Evolutionary conservation across 805 yeast genomes (phyloP), one percentile per base, ranked within the genome.

Genomic region (Cyberlindnera bimundalis): DNA sequence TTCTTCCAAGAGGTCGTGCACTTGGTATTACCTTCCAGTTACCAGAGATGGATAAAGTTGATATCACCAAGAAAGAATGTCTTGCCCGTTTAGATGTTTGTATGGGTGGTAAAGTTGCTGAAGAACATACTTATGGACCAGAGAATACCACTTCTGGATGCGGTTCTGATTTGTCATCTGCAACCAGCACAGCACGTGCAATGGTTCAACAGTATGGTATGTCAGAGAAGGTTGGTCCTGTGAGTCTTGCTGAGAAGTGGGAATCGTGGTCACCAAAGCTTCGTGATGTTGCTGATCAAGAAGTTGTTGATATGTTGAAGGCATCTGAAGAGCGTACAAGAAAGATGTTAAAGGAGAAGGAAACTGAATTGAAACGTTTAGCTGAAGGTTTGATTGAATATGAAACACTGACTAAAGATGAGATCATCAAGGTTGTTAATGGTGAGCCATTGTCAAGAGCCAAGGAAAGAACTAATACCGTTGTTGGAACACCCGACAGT

Each of bases 51-150:
- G 99, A 93, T 67, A 91, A 93, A 68, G 89, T 86, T 46, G 98
- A 91, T 59, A 84, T 86, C 65, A 88, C 96, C 24, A 84, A 78
- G 61, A 78, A 74, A 46, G 98, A 93, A 65, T 86, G 96, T 61
- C 72, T 83, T 49, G 96, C 98, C 0, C 73, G 95, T 48, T 66
- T 93, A 51, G 99, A 93, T 62, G 99, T 93, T 36, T 89, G 96
- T 61, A 93, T 93, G 99, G 99, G 99, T 46, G 99, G 99, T 49
- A 90, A 90, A 62, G 81, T 89, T 43, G 99, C 99, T 23, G 99
- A 93, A 69, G 97, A 91, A 60, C 70, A 87, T 72, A 74, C 85
- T 36, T 86, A 87, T 59, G 99, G 99, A 2, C 75, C 81, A 33
- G 96, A 87, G 41, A 86, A 90, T 59, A 96, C 93, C 11, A 91